These are phyloP conservation scores for Nematodospora valgi DNA, from an alignment of 805 yeast species.

Conservation along the genomic window DNA sequence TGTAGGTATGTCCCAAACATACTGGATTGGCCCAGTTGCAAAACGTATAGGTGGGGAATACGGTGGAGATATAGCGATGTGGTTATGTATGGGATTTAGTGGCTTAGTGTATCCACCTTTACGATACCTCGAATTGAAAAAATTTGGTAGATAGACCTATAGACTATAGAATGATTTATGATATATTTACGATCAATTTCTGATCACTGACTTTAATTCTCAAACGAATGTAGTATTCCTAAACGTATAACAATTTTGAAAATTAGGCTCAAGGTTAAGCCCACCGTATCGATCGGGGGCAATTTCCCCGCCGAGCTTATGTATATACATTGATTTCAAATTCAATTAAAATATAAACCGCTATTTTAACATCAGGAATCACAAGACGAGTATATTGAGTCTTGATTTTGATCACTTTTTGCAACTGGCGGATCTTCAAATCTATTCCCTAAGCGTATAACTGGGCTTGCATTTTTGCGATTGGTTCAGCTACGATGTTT, in stretches of 20 bases:
- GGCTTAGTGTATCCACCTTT: slow-evolving; percentile 59
- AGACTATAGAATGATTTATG: not conserved
- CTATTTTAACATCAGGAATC: slow-evolving; percentile 2
- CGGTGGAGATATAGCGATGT: slow-evolving; percentile 83
- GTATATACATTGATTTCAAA: slow-evolving; percentile 8
- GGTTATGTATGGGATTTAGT: slow-evolving; percentile 71
- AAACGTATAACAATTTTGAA: slow-evolving; percentile 8
- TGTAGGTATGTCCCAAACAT: slow-evolving; percentile 84
- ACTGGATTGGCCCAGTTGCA: slow-evolving; percentile 79
- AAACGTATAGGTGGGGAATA: slow-evolving; percentile 51
- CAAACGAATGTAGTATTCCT: slow-evolving; percentile 8
- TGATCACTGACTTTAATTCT: not conserved
- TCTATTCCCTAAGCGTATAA: not conserved
- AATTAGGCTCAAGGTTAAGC: slow-evolving; percentile 9
- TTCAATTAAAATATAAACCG: slow-evolving; percentile 1
- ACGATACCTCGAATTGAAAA: slow-evolving; percentile 63
- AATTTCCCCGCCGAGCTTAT: slow-evolving; percentile 6
- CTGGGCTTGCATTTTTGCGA: not conserved
- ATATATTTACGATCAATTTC: slow-evolving; percentile 1
- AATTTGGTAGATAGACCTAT: slow-evolving; percentile 26
- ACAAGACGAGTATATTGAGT: slow-evolving; percentile 4
- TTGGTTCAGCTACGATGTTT: slow-evolving; percentile 7
- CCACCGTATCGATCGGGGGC: slow-evolving; percentile 8
- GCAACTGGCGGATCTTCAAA: not conserved
- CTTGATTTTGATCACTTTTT: slow-evolving; percentile 1